Percentiles rank a stretch among this genome's conserved stretches.
These are phyloP conservation scores for Umbelopsis sp. DNA, from an alignment of 192 early-diverging fungal species.

Conservation along the genomic window DNA sequence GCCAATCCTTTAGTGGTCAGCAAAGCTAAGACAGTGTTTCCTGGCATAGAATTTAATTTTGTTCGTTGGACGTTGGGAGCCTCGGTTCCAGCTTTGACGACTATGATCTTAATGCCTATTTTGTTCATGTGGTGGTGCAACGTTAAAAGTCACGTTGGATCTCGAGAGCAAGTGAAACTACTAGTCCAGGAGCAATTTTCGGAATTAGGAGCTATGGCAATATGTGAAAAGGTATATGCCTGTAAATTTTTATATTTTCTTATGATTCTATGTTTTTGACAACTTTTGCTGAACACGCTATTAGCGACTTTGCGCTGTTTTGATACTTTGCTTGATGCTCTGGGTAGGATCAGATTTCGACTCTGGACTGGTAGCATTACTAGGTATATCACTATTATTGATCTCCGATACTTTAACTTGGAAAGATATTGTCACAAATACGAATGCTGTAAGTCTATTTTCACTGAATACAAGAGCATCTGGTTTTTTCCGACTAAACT, in stretches of 20 bases:
- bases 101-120: conserved; percentile 40
- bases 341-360: conserved; percentile 69
- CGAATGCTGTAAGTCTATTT: conserved; percentile 49
- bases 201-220: conserved; percentile 30
- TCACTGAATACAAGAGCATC: conserved; percentile 6
- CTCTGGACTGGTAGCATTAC: conserved; percentile 67
- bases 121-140: conserved; percentile 12
- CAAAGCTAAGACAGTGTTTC: conserved; percentile 59
- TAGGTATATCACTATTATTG: conserved; percentile 59
- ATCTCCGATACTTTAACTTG: conserved; percentile 62
- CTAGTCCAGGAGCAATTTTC: conserved; percentile 28
- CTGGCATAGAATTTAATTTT: conserved; percentile 66
- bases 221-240: not conserved
- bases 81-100: conserved; percentile 49
- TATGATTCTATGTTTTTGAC: too few species aligned
- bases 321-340: conserved; percentile 54
- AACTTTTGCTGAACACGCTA: not conserved
- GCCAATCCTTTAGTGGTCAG: conserved; percentile 71
- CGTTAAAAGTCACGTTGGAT: not conserved
- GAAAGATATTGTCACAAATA: conserved; percentile 66
- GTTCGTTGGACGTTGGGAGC: conserved; percentile 61
- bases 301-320: conserved; percentile 36
- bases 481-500: not conserved
- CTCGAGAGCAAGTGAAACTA: conserved; percentile 8
- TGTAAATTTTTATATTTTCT: not conserved